Conservation (phyloP, 2,329 filamentous ascomycete genomes). For the Westerdykella sp. region DNA sequence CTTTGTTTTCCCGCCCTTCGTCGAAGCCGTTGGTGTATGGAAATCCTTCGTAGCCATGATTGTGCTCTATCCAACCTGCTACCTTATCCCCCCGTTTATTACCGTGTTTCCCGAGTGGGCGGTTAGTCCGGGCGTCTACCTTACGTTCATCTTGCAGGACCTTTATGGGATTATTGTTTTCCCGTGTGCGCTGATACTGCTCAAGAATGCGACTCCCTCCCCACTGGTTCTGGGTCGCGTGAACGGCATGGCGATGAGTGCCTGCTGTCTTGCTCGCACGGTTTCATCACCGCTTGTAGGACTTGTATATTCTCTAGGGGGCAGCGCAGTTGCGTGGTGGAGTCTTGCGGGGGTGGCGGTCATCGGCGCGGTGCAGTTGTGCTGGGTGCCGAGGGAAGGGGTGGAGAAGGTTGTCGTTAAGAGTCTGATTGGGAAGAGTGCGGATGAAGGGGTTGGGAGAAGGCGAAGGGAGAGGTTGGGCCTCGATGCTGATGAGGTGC, state of each 20-base stretch:
- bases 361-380: conserved; percentile 50
- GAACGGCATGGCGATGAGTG: conserved; percentile 61
- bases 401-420: conserved; percentile 27
- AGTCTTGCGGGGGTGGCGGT: conserved; percentile 51
- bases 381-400: conserved; percentile 49
- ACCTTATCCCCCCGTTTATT: conserved; percentile 63
- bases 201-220: conserved; percentile 65
- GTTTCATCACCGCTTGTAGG: conserved; percentile 62
- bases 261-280: conserved; percentile 63
- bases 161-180: conserved; percentile 63
- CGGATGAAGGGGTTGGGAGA: no score
- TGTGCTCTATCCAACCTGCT: conserved; percentile 59
- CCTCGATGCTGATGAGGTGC: no score
- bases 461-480: no score
- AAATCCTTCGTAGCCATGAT: conserved; percentile 59
- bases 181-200: conserved; percentile 64
- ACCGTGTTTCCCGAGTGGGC: conserved; percentile 50
- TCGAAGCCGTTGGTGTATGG: conserved; percentile 61
- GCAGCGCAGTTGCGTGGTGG: conserved; percentile 57
- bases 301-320: conserved; percentile 58
- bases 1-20: conserved; percentile 61
- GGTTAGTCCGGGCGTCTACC: conserved; percentile 57
- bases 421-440: conserved; percentile 7
- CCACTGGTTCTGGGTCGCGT: conserved; percentile 60
- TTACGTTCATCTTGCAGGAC: conserved; percentile 58